Percentiles rank a stretch among this genome's conserved stretches.
Evolutionary conservation across 345 rosid species (phyloP).

Genomic region (Eucalyptus polyanthemos): DNA sequence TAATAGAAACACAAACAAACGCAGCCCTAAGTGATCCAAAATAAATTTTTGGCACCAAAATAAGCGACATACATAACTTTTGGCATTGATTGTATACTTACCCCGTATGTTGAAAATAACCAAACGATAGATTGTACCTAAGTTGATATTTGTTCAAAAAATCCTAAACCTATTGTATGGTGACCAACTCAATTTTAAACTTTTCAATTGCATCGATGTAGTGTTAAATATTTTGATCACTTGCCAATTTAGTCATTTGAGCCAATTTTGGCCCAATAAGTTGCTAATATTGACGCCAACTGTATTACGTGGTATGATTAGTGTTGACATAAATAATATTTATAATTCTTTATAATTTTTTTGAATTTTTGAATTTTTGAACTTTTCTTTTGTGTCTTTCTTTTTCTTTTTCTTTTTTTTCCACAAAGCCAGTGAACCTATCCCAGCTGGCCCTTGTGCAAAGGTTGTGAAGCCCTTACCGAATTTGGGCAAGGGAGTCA

Average conservation of each 20-base stretch:
- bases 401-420: fast-evolving
- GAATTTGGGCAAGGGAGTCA: neutral
- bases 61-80: too few relatives aligned
- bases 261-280: too few relatives aligned
- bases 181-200: neutral
- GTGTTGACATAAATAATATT: fast-evolving
- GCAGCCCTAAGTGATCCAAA: too few relatives aligned
- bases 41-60: too few relatives aligned
- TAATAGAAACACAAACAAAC: too few relatives aligned
- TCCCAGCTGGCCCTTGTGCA: neutral
- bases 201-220: too few relatives aligned
- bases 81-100: too few relatives aligned
- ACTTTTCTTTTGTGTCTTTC: too few relatives aligned
- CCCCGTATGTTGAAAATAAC: neutral
- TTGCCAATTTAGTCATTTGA: fast-evolving
- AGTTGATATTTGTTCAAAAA: neutral
- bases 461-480: neutral
- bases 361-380: too few relatives aligned
- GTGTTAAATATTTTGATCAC: too few relatives aligned
- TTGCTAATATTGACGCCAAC: fast-evolving
- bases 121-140: neutral
- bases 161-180: fast-evolving
- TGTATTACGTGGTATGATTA: fast-evolving
- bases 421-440: neutral
- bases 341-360: too few relatives aligned